A percentile compares a stretch with the other conserved stretches of the same genome.
Conservation (phyloP, 1,284 basidiomycete species). For the Leccinum colubrinum region DNA sequence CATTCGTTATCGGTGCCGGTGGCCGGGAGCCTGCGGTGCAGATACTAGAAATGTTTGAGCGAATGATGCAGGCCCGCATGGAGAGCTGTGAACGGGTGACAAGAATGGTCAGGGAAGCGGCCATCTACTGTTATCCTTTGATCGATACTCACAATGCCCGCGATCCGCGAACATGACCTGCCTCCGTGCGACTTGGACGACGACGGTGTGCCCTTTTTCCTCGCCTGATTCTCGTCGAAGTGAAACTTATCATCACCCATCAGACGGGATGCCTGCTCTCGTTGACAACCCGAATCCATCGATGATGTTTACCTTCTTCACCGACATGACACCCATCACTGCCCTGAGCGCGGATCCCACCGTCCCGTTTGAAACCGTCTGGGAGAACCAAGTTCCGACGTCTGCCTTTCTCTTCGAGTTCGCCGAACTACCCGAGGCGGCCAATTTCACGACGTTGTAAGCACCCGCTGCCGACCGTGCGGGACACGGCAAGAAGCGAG, state of each 20-base stretch:
- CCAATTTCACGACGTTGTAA: slow-evolving; percentile 10
- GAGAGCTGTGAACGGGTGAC: slow-evolving; percentile 68
- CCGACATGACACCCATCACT: slow-evolving; percentile 44
- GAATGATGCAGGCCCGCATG: slow-evolving; percentile 70
- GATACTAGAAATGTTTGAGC: slow-evolving; percentile 65
- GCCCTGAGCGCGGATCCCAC: slow-evolving; percentile 38
- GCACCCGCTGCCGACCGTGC: slow-evolving; percentile 25
- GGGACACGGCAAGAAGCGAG: slow-evolving; percentile 46
- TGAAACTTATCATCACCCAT: slow-evolving; percentile 11
- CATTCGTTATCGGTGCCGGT: slow-evolving; percentile 28
- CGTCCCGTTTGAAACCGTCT: slow-evolving; percentile 35
- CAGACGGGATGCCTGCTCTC: slow-evolving; percentile 47
- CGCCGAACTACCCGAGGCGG: slow-evolving; percentile 19
- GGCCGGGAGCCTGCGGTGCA: slow-evolving; percentile 44
- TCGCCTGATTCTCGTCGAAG: slow-evolving; percentile 11
- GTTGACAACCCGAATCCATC: slow-evolving; percentile 47
- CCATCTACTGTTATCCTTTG: slow-evolving; percentile 4
- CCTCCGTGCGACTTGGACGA: slow-evolving; percentile 23
- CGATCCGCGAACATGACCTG: slow-evolving; percentile 29
- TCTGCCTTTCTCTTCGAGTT: slow-evolving; percentile 18
- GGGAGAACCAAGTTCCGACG: slow-evolving; percentile 27
- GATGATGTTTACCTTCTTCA: slow-evolving; percentile 49
- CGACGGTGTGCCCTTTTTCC: slow-evolving; percentile 22
- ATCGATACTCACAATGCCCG: slow-evolving; percentile 16
- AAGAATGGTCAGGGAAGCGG: slow-evolving; percentile 54